Percentiles rank a stretch among this genome's conserved stretches.
phyloP scores from a whole-genome alignment of 139 green algal species.

The Limnomonas spitsbergensis region DNA sequence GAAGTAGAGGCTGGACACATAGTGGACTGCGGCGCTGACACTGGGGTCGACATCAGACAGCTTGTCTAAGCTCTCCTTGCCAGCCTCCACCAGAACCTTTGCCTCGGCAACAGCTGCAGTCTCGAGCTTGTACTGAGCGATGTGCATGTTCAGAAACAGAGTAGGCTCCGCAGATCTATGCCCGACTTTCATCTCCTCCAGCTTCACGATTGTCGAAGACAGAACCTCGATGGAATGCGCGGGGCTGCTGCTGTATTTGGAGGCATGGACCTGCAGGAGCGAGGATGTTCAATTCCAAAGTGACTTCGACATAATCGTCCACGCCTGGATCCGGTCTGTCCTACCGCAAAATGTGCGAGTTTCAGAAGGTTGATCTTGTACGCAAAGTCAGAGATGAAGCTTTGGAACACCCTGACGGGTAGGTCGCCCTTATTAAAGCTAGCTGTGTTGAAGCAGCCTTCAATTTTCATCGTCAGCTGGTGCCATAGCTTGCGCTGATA shows the following conservation, averaged over 20 bases:
- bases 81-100: constrained; percentile 67
- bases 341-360: constrained; percentile 78
- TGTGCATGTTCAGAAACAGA: constrained; percentile 87
- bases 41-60: constrained; percentile 75
- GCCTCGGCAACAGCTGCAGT: constrained; percentile 31
- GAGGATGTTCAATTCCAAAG: no score
- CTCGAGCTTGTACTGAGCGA: constrained; percentile 75
- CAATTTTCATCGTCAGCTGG: constrained; percentile 87
- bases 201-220: constrained; percentile 49
- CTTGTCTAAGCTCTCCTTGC: constrained; percentile 67
- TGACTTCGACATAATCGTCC: no score
- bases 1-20: constrained; percentile 77
- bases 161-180: constrained; percentile 69
- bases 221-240: constrained; percentile 59
- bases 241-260: constrained; percentile 48
- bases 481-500: constrained; percentile 96
- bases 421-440: constrained; percentile 54
- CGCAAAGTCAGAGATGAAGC: constrained; percentile 90
- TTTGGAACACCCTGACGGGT: constrained; percentile 76
- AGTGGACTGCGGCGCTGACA: constrained; percentile 84
- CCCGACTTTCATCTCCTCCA: constrained; percentile 71
- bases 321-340: no score
- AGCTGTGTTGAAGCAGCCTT: constrained; percentile 52
- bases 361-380: constrained; percentile 91
- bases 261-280: constrained; percentile 41